phyloP scores from a whole-genome alignment of 495 filamentous ascomycete species.

The Xylaria bambusicola region DNA sequence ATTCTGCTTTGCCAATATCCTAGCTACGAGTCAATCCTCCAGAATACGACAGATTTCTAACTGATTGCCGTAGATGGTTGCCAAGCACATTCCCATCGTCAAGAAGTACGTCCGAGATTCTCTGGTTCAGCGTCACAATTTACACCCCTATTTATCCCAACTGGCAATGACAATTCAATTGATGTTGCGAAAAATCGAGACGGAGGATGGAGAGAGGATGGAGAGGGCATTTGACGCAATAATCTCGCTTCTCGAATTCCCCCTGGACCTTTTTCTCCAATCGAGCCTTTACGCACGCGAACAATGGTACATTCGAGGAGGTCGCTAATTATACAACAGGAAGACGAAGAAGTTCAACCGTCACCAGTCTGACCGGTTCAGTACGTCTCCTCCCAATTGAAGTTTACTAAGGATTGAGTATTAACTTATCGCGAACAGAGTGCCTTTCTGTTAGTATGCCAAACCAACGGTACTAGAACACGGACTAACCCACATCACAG shows the following conservation, averaged over 20 bases:
- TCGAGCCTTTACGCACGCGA: not conserved
- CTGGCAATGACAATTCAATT: constrained; percentile 1
- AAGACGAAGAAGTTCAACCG: constrained; percentile 91
- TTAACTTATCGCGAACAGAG: constrained; percentile 16
- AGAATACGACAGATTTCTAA: constrained; percentile 33
- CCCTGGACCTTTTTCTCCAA: not conserved
- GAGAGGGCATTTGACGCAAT: constrained; percentile 1
- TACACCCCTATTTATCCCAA: constrained; percentile 10
- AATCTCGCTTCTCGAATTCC: not conserved
- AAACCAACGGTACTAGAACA: not conserved
- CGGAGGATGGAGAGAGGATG: not conserved
- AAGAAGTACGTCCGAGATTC: constrained; percentile 81
- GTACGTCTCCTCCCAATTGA: constrained; percentile 9
- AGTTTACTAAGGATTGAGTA: not conserved
- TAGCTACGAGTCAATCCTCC: not conserved
- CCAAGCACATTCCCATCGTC: constrained; percentile 97
- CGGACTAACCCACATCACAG: constrained; percentile 58
- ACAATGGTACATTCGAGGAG: not conserved
- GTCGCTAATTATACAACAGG: constrained; percentile 13
- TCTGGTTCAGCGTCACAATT: not conserved
- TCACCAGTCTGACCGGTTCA: constrained; percentile 97
- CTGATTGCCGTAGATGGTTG: constrained; percentile 73
- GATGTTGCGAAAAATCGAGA: not conserved
- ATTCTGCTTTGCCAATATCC: not conserved
- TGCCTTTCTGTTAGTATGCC: constrained; percentile 16